Evolutionary conservation across 2,329 filamentous ascomycete species (phyloP), one percentile per base, ranked within the genome.

Genomic region (Fusarium secorum): DNA sequence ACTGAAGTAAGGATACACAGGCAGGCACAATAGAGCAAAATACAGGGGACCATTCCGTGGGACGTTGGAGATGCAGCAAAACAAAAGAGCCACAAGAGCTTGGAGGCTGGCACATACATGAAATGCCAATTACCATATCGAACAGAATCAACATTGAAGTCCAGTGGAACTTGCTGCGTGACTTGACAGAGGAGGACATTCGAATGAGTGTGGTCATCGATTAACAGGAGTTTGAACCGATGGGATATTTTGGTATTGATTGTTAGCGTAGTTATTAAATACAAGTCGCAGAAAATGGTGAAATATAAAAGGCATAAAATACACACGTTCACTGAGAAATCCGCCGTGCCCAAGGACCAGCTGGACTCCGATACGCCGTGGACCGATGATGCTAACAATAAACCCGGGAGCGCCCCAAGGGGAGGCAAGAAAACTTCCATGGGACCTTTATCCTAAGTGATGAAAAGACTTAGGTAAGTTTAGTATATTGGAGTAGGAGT

Each of bases 111-210:
- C 6, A 4, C 15, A 7, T 66, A 26, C 18, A 52, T 7, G 61
- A 66, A 15, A 42, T 66, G 46, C 39, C 61, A 33, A 38, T 26
- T 18, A 24, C 24, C 24, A 4, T 24, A 3, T n/a, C 24, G 24
- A 28, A 20, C n/a, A 52, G 7, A 17, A 41, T 28, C 35, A 24
- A 22, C 61, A n/a, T n/a, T 39, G 1, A 20, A 46, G 28, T n/a
- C 63, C 52, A 5, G 39, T 36, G 18, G 63, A 66, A 14, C 26
- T 66, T 30, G 45, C 51, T 51, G 60, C 52, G 17, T 66, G 39
- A 35, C 20, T 20, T 11, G 9, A n/a, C 28, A 22, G n/a, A 32
- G 11, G 4, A 48, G 20, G 28, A 18, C n/a, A 48, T 48, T 10
- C 18, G 44, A 46, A 15, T 3, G 24, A 13, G 13, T 13, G 11